Base-by-base conservation (phyloP, 352 stramenopile species). In the Pythium grandisporangium region DNA sequence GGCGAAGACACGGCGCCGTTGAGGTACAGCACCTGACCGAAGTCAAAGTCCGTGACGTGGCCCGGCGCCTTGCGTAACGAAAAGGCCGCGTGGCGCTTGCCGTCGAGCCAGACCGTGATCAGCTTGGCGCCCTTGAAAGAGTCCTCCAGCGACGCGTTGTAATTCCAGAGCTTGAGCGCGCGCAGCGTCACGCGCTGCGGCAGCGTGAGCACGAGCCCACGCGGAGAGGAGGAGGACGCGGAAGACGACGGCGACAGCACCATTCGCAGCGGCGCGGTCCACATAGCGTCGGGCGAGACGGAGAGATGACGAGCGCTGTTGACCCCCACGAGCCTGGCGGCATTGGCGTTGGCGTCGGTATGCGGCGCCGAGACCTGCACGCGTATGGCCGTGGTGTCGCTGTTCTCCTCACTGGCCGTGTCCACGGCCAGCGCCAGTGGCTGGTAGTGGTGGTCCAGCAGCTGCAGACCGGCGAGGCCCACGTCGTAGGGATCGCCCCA, bases 41-140 rank as follows among this genome's bases (percentile, higher is more conserved):
- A 95, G 47, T 95, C 82, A 36, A 93, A 91, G 22, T 79, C 63
- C 45, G 63, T 84, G 37, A 69, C 52, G 56, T 84, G 77, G 4
- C 78, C 79, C 5, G 78, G 75, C 0, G 83, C 81, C 32, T 95
- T 93, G 7, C 84, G 68, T 8, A 94, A 53, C 14, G 83, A 81
- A 26, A 70, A 76, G 16, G 63, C 65, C 21, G 51, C 61, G 44
- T 70, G 58, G 2, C 61, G 59, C 1, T 47, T 45, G 16, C 66
- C 66, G 38, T 89, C 73, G 33, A 87, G 39, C 26, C 60, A 58
- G 20, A 88, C 47, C 2, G 49, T 52, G 37, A 86, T 61, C 37
- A 77, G 62, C 33, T 89, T 87, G 21, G 58, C 68, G 6, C 77
- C 77, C 58, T 85, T 84, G 49, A 73, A 84, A 6, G 71, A 84